phyloP scores from a whole-genome alignment of 169 alveolate species.

The Plasmodium falciparum region DNA sequence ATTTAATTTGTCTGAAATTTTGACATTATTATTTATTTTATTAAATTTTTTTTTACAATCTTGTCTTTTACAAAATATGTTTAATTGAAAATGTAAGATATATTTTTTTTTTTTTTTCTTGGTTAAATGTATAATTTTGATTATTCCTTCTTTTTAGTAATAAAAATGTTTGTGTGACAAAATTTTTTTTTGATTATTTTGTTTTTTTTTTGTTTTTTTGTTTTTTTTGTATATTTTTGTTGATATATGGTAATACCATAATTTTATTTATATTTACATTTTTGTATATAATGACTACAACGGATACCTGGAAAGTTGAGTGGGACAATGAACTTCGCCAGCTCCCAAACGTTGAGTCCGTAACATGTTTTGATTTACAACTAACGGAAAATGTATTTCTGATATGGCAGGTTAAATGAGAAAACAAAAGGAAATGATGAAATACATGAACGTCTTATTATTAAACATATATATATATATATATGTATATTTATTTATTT shows the following conservation, averaged over 20 bases:
- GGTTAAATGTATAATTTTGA: not conserved
- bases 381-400: constrained; percentile 75
- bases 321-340: constrained; percentile 76
- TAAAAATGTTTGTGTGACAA: not conserved
- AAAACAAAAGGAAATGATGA: not conserved
- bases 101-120: constrained; percentile 2
- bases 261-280: not conserved
- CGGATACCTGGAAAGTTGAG: constrained; percentile 49
- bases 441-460: too few species aligned
- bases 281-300: constrained; percentile 33
- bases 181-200: not conserved
- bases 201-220: constrained; percentile 1
- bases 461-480: too few species aligned
- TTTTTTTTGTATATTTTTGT: not conserved
- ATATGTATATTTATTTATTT: not conserved
- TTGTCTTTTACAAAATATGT: not conserved
- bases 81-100: not conserved
- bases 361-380: constrained; percentile 44
- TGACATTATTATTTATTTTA: not conserved
- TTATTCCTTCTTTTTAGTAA: not conserved
- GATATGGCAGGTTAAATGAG: constrained; percentile 64
- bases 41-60: not conserved
- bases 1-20: not conserved
- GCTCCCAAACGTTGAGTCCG: constrained; percentile 66
- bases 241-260: not conserved